phyloP scores from a whole-genome alignment of 1,284 basidiomycete genomes.

The Rhodotorula sp. region DNA sequence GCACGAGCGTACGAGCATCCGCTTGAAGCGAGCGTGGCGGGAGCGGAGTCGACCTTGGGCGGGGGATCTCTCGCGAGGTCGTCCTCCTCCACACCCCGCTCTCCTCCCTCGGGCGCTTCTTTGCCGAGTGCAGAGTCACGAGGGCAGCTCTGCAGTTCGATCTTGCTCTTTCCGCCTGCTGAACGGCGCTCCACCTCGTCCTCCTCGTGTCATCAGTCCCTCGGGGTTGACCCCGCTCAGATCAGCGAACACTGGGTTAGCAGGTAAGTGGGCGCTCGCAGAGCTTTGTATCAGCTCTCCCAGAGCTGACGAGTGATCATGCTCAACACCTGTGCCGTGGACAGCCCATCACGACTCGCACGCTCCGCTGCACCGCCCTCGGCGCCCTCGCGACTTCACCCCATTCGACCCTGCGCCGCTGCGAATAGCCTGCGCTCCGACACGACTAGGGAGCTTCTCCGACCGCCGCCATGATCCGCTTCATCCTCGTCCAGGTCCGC shows the following conservation, averaged over 20 bases:
- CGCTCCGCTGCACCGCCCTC: neutral
- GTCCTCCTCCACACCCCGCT: neutral
- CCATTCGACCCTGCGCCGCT: neutral
- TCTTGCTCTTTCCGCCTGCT: no score
- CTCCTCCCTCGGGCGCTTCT: neutral
- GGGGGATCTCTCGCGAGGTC: neutral
- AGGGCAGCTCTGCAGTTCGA: neutral
- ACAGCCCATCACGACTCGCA: no score
- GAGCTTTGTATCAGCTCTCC: no score
- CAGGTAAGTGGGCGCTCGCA: no score
- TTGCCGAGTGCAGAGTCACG: neutral
- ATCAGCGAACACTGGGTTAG: no score
- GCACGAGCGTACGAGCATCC: neutral
- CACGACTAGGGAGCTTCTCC: no score
- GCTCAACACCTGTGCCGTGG: no score
- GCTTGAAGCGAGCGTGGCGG: neutral
- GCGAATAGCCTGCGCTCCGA: no score
- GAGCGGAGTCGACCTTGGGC: neutral
- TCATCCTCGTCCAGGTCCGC: slow-evolving; percentile 82
- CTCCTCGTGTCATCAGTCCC: no score
- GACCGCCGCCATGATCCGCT: slow-evolving; percentile 69
- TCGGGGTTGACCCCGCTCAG: no score
- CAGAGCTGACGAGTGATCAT: no score
- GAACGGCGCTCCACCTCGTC: no score
- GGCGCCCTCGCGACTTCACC: neutral